phyloP scores from a whole-genome alignment of 345 rosid genomes.

The Mercurialis annua region DNA sequence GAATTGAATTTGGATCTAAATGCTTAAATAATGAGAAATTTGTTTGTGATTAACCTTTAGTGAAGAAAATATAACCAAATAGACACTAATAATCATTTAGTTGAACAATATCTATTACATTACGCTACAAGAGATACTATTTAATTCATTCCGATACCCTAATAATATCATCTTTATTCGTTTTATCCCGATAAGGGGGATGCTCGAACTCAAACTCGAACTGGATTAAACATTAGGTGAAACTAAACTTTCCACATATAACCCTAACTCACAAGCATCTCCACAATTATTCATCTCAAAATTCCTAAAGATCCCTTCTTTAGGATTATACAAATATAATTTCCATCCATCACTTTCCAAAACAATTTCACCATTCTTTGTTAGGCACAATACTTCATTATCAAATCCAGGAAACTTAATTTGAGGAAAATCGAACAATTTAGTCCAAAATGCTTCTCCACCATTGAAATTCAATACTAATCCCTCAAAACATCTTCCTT shows the following conservation, averaged over 20 bases:
- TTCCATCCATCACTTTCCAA: background rate
- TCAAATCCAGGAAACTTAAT: background rate
- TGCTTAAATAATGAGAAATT: too few relatives aligned
- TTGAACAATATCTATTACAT: too few relatives aligned
- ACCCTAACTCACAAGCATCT: background rate
- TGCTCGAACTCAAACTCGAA: too few relatives aligned
- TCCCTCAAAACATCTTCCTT: background rate
- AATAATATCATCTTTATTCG: too few relatives aligned
- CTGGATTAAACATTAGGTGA: background rate
- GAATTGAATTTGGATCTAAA: too few relatives aligned
- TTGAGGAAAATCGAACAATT: background rate
- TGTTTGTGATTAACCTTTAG: too few relatives aligned
- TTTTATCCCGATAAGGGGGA: too few relatives aligned
- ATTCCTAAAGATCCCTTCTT: background rate
- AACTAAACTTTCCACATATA: background rate
- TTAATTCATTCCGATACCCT: too few relatives aligned
- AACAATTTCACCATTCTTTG: background rate
- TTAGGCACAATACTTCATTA: background rate
- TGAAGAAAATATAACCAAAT: too few relatives aligned
- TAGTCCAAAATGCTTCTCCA: background rate
- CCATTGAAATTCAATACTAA: background rate
- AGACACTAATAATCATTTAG: too few relatives aligned
- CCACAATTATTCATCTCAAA: background rate
- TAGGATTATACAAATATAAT: background rate
- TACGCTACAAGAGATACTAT: too few relatives aligned